Percentiles rank a stretch among this genome's conserved stretches.
phyloP scores from a whole-genome alignment of 345 rosid genomes.

The Nephelium lappaceum region DNA sequence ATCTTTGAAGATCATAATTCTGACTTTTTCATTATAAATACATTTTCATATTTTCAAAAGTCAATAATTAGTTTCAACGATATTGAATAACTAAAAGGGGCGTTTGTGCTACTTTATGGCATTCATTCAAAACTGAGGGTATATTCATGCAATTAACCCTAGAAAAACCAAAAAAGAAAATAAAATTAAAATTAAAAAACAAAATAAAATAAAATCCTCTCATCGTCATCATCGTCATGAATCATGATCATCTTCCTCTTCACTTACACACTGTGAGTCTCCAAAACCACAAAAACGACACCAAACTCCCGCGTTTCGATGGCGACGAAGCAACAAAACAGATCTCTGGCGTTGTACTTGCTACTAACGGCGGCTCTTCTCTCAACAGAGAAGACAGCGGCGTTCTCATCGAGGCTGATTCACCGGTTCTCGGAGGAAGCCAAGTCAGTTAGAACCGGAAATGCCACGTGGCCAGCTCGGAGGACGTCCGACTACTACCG shows the following conservation, averaged over 20 bases:
- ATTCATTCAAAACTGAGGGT: no score
- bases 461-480: slow-evolving; percentile 52
- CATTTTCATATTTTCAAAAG: no score
- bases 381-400: slow-evolving; percentile 11
- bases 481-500: slow-evolving; percentile 61
- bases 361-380: neutral
- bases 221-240: no score
- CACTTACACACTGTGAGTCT: neutral
- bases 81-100: no score
- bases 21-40: no score
- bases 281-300: neutral
- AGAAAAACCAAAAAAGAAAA: no score
- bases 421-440: slow-evolving; percentile 85
- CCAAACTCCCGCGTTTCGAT: neutral
- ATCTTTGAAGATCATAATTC: no score
- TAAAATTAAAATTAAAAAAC: neutral
- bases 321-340: slow-evolving; percentile 30
- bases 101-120: no score
- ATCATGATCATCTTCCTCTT: neutral
- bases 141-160: no score
- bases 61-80: no score
- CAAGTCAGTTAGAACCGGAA: slow-evolving; percentile 35
- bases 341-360: slow-evolving; percentile 29
- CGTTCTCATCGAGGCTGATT: slow-evolving; percentile 62
- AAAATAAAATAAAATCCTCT: neutral